Percentiles rank a stretch among this genome's conserved stretches.
phyloP scores from a whole-genome alignment of 495 filamentous ascomycete species.

The Annulohypoxylon stygium region DNA sequence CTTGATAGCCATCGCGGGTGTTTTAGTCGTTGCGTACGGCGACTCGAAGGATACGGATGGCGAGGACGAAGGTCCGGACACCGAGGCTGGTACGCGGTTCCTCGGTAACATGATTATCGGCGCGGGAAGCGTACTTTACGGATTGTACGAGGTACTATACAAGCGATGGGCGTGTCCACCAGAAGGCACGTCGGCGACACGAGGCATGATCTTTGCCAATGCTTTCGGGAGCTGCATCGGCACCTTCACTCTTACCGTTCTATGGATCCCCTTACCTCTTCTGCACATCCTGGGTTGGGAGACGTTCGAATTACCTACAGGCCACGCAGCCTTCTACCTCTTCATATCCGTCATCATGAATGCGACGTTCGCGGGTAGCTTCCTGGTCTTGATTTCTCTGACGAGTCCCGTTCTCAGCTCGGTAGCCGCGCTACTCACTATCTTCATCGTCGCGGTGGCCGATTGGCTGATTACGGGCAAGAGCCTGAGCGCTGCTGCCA shows the following conservation, averaged over 20 bases:
- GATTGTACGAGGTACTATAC: constrained; percentile 96
- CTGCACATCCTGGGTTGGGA: constrained; percentile 83
- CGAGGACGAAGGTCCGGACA: constrained; percentile 50
- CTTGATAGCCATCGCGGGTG: constrained; percentile 84
- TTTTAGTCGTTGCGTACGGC: constrained; percentile 93
- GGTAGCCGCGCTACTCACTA: constrained; percentile 92
- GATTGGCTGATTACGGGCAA: constrained; percentile 88
- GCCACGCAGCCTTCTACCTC: constrained; percentile 82
- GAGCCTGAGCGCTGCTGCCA: constrained; percentile 77
- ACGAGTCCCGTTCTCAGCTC: constrained; percentile 92
- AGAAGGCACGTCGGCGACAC: constrained; percentile 81
- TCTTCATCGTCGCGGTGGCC: constrained; percentile 92
- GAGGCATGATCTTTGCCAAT: constrained; percentile 93
- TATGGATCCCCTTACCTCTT: constrained; percentile 93
- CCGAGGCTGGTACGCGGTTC: constrained; percentile 68
- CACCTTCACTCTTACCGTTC: constrained; percentile 80
- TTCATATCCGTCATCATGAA: constrained; percentile 85
- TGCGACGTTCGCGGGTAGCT: constrained; percentile 90
- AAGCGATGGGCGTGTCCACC: constrained; percentile 93
- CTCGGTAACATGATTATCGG: constrained; percentile 93
- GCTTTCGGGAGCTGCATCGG: constrained; percentile 90
- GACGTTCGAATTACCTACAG: constrained; percentile 82
- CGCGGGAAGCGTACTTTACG: constrained; percentile 92
- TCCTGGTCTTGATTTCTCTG: constrained; percentile 90
- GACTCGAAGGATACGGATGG: constrained; percentile 61